Evolutionary conservation across 2,329 filamentous ascomycete genomes (phyloP), one percentile per base, ranked within the genome.

Genomic region (Fusarium tupiense): DNA sequence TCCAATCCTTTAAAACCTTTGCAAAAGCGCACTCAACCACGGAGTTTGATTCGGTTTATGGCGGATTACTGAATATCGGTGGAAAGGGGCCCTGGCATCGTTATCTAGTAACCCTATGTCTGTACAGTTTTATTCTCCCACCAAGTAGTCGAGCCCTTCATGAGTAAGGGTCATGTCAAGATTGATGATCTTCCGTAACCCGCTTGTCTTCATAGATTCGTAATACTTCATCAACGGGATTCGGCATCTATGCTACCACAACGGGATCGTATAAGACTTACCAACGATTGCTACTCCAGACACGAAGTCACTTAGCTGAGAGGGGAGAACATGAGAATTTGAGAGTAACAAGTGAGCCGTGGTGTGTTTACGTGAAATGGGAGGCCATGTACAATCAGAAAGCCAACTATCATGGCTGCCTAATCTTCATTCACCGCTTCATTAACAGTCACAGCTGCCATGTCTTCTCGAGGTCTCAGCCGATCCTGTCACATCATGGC

Each of bases 381-480:
- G 20, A 62, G 56, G 64, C 26, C 44, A 20, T 33, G 31, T 65
- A 53, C 33, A 44, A 46, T 53, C 40, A 26, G 26, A 70, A 57
- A 24, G n/a, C 33, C 29, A 33, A 33, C 31, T 35, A 33, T 24
- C 20, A 19, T 24, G 22, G 6, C 17, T 17, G 13, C 20, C 53
- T 70, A 65, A 46, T 43, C 37, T 57, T 47, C 26, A 43, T 65
- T 70, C 66, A 70, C 66, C 67, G 67, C 66, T 59, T 53, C 52
- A 17, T 43, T 53, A 47, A 35, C 24, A 69, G 54, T 22, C 11
- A 41, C 41, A 31, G 26, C 16, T 35, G 43, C 22, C 33, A 50
- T 26, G 31, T 14, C 17, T 33, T 29, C 43, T 40, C 13, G 24
- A 44, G 31, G 29, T 38, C 40, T 43, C 26, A 14, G 50, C 52